Evolutionary conservation across 345 rosid species (phyloP), one percentile per base, ranked within the genome.

Genomic region (Cochlearia excelsa): DNA sequence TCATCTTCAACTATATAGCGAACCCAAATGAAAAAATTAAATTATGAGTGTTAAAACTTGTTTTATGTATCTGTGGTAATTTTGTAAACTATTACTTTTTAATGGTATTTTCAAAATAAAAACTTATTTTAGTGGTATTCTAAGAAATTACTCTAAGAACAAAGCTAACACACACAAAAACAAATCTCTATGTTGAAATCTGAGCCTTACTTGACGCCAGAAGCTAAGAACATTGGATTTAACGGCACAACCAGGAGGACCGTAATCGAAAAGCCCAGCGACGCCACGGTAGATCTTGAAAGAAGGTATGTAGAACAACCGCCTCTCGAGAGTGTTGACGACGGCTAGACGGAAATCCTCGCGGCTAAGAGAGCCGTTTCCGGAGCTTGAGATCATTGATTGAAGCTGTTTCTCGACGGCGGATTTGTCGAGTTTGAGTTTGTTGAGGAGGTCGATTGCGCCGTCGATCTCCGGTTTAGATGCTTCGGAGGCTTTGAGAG

Each of bases 211-310:
- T 84, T 91, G 98, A 56, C 96, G 98, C 98, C 96, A 92, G 66
- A 84, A 86, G 51, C 84, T 76, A 31, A 92, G 87, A 35, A 92
- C 88, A 54, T 88, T 92, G 28, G 88, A 75, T 77, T 92, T 88
- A 51, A 92, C 84, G 3, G 93, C 79, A 68, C 93, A 86, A 2
- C 98, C 98, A 27, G 98, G 96, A 16, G 96, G 95, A 1, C 96
- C 96, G 29, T 81, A 88, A 74, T 92, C 98, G 49, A 81, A 92
- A 44, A 92, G 85, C 2, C 98, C 98, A 7, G 98, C 95, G 1
- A 92, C 96, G 3, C 96, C 96, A 6, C 95, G 59, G 64, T 92
- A 92, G 61, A 92, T 92, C 81, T 86, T 83, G 66, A 88, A 92
- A 1, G 96, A 88, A 0, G 95, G 93, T 1, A 81, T 84, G 61